Evolutionary conservation across 148 eudicot genomes (phyloP).

Genomic region (Persicaria tinctoria): DNA sequence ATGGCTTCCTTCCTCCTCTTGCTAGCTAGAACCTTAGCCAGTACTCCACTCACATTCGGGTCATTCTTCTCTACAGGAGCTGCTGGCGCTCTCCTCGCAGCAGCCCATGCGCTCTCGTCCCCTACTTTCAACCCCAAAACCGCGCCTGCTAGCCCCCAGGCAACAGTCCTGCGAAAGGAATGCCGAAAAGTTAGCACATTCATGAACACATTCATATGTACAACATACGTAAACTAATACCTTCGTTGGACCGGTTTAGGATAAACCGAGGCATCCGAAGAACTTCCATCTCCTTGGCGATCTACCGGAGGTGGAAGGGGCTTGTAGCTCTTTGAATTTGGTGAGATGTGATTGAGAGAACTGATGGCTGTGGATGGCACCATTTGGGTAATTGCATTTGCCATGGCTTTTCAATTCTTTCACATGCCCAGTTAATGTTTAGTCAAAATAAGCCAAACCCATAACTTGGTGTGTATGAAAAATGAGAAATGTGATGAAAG

Average conservation of each 20-base stretch:
- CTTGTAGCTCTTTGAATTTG: constrained; percentile 6
- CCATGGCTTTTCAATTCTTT: constrained; percentile 7
- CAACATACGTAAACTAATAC: background rate
- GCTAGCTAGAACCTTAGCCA: constrained; percentile 74
- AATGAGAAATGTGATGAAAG: background rate
- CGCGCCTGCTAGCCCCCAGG: constrained; percentile 33
- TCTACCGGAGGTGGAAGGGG: background rate
- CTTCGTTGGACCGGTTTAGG: background rate
- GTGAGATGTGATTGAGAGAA: background rate
- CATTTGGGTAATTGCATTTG: constrained; percentile 5
- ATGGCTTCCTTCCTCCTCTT: constrained; percentile 84
- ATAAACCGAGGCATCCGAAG: background rate
- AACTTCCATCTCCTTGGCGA: background rate
- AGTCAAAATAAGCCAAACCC: constrained; percentile 12
- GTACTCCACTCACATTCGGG: constrained; percentile 53
- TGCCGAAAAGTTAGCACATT: background rate
- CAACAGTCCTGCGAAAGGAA: constrained; percentile 33
- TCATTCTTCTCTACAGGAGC: constrained; percentile 61
- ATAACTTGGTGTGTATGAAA: background rate
- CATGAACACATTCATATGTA: background rate
- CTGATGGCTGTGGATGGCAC: background rate
- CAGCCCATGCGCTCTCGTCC: constrained; percentile 37
- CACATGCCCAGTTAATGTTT: background rate
- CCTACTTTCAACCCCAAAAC: constrained; percentile 29
- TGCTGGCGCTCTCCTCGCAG: constrained; percentile 57